Evolutionary conservation across 306 rosid genomes (phyloP).

Genomic region (Castanea sativa): DNA sequence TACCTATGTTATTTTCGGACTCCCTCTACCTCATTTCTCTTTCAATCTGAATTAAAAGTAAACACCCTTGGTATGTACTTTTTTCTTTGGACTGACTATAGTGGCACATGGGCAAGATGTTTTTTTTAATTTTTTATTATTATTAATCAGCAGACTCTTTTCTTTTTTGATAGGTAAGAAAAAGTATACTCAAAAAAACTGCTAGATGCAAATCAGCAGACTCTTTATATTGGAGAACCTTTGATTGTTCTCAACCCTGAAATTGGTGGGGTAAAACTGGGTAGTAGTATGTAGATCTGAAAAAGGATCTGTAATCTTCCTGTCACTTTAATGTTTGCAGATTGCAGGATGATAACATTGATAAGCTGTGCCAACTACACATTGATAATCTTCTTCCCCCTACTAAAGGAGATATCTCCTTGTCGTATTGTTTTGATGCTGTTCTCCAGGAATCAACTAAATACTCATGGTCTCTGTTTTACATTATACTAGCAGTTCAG

Average conservation of each 20-base stretch:
- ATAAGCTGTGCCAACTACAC: background rate
- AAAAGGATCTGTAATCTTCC: background rate
- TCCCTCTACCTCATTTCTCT: background rate
- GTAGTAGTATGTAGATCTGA: background rate
- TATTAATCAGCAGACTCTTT: background rate
- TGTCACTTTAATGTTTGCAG: background rate
- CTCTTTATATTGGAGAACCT: conserved; percentile 1
- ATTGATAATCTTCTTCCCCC: too few species aligned
- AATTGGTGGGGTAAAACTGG: background rate
- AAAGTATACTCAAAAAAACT: too few species aligned
- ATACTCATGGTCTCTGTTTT: background rate
- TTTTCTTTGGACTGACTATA: background rate
- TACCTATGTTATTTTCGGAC: background rate
- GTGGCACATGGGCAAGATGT: background rate
- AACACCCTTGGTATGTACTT: background rate
- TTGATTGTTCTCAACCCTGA: background rate
- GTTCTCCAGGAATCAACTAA: background rate
- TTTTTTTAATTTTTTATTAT: too few species aligned
- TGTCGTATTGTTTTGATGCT: background rate
- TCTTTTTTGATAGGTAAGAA: too few species aligned
- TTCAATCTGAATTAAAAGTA: background rate
- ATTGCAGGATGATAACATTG: background rate
- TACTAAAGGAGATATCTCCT: background rate
- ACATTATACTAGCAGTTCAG: too few species aligned
- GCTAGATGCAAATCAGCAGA: too few species aligned